These are phyloP conservation scores for Erysiphe neolycopersici DNA, from an alignment of 2,329 filamentous ascomycete genomes.

Conservation along the genomic window DNA sequence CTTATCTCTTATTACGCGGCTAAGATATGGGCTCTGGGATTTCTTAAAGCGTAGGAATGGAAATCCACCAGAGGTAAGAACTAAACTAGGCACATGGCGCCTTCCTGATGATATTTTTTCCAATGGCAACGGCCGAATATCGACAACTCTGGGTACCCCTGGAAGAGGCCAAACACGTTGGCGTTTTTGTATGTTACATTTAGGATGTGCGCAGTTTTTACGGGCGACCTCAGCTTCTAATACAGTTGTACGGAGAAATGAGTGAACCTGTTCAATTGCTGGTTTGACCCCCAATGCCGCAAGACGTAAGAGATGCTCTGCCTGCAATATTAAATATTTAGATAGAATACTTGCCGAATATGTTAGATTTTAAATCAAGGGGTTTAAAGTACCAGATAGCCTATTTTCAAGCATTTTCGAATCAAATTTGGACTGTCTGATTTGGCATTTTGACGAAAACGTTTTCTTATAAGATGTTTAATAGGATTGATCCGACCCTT, in stretches of 20 bases:
- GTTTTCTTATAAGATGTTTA: conserved; percentile 28
- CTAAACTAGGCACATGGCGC: conserved; percentile 27
- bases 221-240: neutral
- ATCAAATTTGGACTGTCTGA: conserved; percentile 33
- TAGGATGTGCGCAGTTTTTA: conserved; percentile 1
- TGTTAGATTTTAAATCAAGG: neutral
- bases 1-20: conserved; percentile 28
- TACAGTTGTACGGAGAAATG: conserved; percentile 11
- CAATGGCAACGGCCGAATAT: conserved; percentile 22
- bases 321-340: conserved; percentile 3
- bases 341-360: neutral
- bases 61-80: conserved; percentile 26
- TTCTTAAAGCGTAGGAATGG: conserved; percentile 41
- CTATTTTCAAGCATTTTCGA: conserved; percentile 32
- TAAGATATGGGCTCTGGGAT: conserved; percentile 33
- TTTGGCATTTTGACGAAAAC: conserved; percentile 32
- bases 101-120: conserved; percentile 19
- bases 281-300: conserved; percentile 6
- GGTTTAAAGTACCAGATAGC: conserved; percentile 29
- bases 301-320: conserved; percentile 9
- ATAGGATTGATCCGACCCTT: conserved; percentile 18
- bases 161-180: conserved; percentile 8
- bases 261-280: conserved; percentile 11
- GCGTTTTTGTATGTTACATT: conserved; percentile 1
- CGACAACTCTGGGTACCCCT: conserved; percentile 20